Evolutionary conservation across 2,329 filamentous ascomycete species (phyloP).

Genomic region (Metarhizium brunneum): DNA sequence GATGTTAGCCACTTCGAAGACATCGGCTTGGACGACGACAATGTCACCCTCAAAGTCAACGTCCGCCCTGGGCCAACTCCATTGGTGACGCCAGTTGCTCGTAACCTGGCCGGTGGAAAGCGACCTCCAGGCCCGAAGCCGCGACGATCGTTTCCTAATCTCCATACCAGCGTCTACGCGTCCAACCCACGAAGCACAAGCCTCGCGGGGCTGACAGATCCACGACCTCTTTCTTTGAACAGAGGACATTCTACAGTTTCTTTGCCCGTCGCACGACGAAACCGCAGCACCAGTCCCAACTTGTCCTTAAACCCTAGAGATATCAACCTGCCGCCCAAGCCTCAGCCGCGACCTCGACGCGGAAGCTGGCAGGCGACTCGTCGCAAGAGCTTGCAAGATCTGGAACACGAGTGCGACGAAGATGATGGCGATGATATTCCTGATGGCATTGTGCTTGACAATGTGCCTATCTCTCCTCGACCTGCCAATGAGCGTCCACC

Average conservation of each 20-base stretch:
- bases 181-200: constrained; percentile 44
- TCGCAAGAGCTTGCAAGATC: constrained; percentile 58
- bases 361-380: constrained; percentile 64
- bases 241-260: constrained; percentile 26
- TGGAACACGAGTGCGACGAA: constrained; percentile 68
- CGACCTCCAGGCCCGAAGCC: constrained; percentile 17
- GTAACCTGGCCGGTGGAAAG: constrained; percentile 21
- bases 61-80: constrained; percentile 22
- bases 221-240: constrained; percentile 19
- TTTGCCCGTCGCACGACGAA: constrained; percentile 28
- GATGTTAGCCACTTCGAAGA: constrained; percentile 87
- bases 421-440: constrained; percentile 72
- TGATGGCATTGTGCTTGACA: constrained; percentile 70
- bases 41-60: constrained; percentile 40
- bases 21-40: constrained; percentile 68
- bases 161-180: constrained; percentile 36
- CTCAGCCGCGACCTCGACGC: constrained; percentile 33
- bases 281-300: constrained; percentile 43
- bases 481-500: constrained; percentile 45
- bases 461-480: constrained; percentile 73
- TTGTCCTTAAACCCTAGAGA: constrained; percentile 36
- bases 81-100: constrained; percentile 10
- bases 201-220: constrained; percentile 27
- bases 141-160: constrained; percentile 34
- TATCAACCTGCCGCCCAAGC: constrained; percentile 22